Percentiles rank a stretch among this genome's conserved stretches.
Evolutionary conservation across 371 early-diverging fungal species (phyloP).

Genomic region (Phascolomyces articulosus): DNA sequence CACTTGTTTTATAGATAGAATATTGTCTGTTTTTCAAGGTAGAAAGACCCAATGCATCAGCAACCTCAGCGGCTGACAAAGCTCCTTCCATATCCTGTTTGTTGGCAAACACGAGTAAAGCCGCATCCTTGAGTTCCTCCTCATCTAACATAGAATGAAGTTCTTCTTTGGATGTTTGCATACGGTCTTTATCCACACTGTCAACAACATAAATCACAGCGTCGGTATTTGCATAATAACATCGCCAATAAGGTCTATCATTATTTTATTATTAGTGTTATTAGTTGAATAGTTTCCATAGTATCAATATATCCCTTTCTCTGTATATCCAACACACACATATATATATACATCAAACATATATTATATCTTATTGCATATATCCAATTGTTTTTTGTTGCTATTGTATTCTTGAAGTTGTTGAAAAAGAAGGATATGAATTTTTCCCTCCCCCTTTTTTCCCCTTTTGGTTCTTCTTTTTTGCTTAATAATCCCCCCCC

Average conservation of each 20-base stretch:
- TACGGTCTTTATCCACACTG: slow-evolving; percentile 91
- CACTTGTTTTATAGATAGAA: slow-evolving; percentile 94
- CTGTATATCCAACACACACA: too few species aligned
- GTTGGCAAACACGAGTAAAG: slow-evolving; percentile 88
- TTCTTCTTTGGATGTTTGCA: slow-evolving; percentile 87
- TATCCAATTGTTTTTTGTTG: too few species aligned
- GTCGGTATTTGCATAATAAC: slow-evolving; percentile 86
- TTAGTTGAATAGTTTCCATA: too few species aligned
- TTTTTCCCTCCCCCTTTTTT: not conserved
- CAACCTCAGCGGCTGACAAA: slow-evolving; percentile 83
- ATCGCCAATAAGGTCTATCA: slow-evolving; percentile 50
- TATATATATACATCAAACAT: too few species aligned
- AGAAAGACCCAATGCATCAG: slow-evolving; percentile 85
- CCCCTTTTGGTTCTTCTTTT: not conserved
- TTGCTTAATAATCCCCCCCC: not conserved
- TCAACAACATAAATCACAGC: slow-evolving; percentile 97
- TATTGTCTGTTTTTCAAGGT: slow-evolving; percentile 86
- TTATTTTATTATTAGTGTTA: too few species aligned
- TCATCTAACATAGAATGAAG: slow-evolving; percentile 87
- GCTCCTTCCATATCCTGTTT: slow-evolving; percentile 93
- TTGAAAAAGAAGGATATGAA: too few species aligned
- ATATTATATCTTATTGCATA: too few species aligned
- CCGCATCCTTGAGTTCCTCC: slow-evolving; percentile 84
- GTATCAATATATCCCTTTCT: too few species aligned
- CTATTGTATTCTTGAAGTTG: too few species aligned